phyloP scores from a whole-genome alignment of 2,329 filamentous ascomycete species.

The Aquanectria penicillioides region DNA sequence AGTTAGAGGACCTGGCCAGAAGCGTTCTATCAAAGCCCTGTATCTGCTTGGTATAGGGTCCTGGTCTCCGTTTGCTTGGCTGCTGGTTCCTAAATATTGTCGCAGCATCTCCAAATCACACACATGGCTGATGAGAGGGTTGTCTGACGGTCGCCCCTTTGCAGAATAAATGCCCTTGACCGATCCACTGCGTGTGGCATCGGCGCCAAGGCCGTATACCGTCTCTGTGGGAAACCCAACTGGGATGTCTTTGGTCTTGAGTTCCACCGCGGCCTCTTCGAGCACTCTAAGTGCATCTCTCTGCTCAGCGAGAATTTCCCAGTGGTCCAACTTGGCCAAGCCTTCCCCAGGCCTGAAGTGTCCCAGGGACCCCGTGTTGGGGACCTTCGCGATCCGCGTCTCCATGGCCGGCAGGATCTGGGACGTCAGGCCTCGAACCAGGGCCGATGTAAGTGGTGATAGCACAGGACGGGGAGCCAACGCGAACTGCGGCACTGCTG shows the following conservation, averaged over 20 bases:
- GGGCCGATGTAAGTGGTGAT: conserved; percentile 41
- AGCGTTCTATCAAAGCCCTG: conserved; percentile 77
- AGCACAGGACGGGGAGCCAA: conserved; percentile 18
- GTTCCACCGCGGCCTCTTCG: conserved; percentile 70
- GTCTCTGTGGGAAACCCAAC: conserved; percentile 98
- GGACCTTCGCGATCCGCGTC: conserved; percentile 52
- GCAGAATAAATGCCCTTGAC: conserved; percentile 93
- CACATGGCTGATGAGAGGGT: conserved; percentile 94
- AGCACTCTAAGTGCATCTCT: conserved; percentile 55
- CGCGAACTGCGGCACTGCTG: neutral
- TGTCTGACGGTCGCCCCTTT: conserved; percentile 91
- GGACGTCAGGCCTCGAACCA: conserved; percentile 25
- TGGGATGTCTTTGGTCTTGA: conserved; percentile 74
- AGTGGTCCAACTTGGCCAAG: conserved; percentile 51
- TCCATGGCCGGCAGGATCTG: conserved; percentile 45
- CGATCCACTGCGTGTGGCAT: conserved; percentile 85
- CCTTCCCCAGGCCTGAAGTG: conserved; percentile 44
- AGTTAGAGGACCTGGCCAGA: conserved; percentile 96
- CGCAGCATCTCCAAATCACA: conserved; percentile 82
- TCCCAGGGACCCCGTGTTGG: conserved; percentile 46
- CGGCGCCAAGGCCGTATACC: conserved; percentile 95
- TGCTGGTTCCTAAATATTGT: conserved; percentile 59
- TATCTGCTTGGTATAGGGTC: conserved; percentile 78
- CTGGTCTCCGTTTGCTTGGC: conserved; percentile 27
- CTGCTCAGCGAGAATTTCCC: conserved; percentile 50